These are phyloP conservation scores for Helotiales sp. DNA, from an alignment of 2,329 filamentous ascomycete genomes.

Conservation along the genomic window DNA sequence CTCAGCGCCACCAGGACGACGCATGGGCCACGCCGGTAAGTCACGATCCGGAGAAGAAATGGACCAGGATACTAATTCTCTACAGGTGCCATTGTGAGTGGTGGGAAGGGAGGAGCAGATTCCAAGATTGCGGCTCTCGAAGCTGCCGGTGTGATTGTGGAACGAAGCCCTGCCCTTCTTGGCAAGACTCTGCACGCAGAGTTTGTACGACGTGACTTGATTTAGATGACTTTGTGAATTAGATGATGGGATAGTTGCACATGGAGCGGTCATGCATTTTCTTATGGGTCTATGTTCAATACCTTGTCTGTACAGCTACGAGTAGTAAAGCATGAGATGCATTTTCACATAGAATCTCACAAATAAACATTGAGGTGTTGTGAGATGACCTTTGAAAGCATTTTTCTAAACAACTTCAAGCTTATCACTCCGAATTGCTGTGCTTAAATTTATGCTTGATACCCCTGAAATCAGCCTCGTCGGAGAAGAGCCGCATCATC, in stretches of 20 bases:
- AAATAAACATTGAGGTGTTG: neutral
- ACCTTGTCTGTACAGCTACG: slow-evolving; percentile 37
- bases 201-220: slow-evolving; percentile 93
- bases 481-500: no score
- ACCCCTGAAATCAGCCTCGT: neutral
- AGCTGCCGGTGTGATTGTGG: slow-evolving; percentile 90
- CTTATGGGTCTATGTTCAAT: slow-evolving; percentile 31
- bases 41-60: slow-evolving; percentile 2
- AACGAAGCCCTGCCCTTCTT: slow-evolving; percentile 87
- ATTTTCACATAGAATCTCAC: neutral
- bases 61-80: slow-evolving; percentile 18
- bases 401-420: neutral
- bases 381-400: neutral
- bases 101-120: slow-evolving; percentile 96
- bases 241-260: slow-evolving; percentile 28
- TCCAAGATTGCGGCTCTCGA: slow-evolving; percentile 97
- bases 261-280: slow-evolving; percentile 34
- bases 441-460: neutral
- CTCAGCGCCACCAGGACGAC: slow-evolving; percentile 89
- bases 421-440: neutral
- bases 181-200: slow-evolving; percentile 93
- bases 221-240: slow-evolving; percentile 55
- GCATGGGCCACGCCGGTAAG: slow-evolving; percentile 94
- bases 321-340: slow-evolving; percentile 1
- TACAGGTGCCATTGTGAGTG: slow-evolving; percentile 81